A percentile compares a stretch with the other conserved stretches of the same genome.
Conservation (phyloP, 2,329 filamentous ascomycete genomes). For the Chaetomium sp. region DNA sequence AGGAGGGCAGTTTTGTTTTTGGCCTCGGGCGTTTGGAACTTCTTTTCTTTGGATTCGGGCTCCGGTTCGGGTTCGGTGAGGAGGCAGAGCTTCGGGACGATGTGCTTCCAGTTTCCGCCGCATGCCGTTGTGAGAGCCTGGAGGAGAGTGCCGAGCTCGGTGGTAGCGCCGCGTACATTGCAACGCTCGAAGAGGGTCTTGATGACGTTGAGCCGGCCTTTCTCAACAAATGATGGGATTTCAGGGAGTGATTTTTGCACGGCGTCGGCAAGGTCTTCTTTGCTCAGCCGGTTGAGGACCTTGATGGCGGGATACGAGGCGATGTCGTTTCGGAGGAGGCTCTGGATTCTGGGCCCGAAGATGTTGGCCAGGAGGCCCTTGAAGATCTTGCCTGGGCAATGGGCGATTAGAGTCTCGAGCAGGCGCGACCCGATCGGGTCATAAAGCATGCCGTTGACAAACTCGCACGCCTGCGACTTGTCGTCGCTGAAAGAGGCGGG, state of each 20-base stretch:
- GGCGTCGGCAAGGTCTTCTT: constrained; percentile 78
- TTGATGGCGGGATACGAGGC: constrained; percentile 85
- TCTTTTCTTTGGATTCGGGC: constrained; percentile 32
- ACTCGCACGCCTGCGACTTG: constrained; percentile 70
- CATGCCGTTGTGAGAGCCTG: constrained; percentile 53
- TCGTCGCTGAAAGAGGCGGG: constrained; percentile 70
- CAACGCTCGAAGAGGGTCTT: constrained; percentile 84
- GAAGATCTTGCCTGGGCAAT: constrained; percentile 85
- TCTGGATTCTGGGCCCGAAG: constrained; percentile 77
- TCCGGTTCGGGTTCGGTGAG: constrained; percentile 43
- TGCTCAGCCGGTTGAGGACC: constrained; percentile 79
- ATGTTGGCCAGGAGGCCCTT: constrained; percentile 81
- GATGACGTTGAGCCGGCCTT: constrained; percentile 76
- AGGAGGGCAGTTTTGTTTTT: constrained; percentile 61
- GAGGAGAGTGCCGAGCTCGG: constrained; percentile 53
- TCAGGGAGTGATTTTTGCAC: constrained; percentile 72
- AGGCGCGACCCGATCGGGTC: constrained; percentile 88
- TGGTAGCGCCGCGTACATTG: constrained; percentile 62
- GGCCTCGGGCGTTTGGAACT: constrained; percentile 41
- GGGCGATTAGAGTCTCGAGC: constrained; percentile 80
- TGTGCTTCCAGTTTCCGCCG: constrained; percentile 49
- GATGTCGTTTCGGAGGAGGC: constrained; percentile 83
- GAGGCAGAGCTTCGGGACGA: constrained; percentile 54
- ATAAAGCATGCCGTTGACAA: constrained; percentile 85
- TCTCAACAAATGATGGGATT: constrained; percentile 70